phyloP scores from a whole-genome alignment of 2,329 filamentous ascomycete genomes.

The Claviceps sp. region DNA sequence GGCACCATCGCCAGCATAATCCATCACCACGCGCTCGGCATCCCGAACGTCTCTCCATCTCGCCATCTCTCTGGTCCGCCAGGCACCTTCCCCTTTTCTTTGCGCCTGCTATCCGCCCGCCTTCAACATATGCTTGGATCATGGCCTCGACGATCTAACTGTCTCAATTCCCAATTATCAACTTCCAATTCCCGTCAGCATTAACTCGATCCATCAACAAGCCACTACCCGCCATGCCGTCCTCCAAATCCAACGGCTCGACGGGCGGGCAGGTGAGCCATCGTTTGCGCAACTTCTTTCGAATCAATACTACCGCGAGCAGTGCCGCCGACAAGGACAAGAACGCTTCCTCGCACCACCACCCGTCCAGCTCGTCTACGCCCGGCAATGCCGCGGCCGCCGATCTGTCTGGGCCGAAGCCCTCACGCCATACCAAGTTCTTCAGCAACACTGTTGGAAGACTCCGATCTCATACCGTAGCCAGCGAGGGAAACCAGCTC shows the following conservation, averaged over 20 bases:
- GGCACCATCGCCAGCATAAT: not conserved
- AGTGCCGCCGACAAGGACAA: slow-evolving; percentile 24
- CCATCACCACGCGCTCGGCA: not conserved
- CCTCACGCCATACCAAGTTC: slow-evolving; percentile 76
- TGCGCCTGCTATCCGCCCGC: not conserved
- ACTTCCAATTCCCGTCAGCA: not conserved
- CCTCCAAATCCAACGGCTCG: slow-evolving; percentile 38
- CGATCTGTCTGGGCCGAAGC: slow-evolving; percentile 29
- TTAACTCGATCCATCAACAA: not conserved
- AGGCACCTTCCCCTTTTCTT: not conserved
- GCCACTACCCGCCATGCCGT: slow-evolving; percentile 27
- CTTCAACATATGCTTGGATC: slow-evolving; percentile 14
- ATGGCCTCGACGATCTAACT: slow-evolving; percentile 26
- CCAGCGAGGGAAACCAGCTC: slow-evolving; percentile 81
- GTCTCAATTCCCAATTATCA: not conserved
- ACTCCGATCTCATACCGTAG: slow-evolving; percentile 78
- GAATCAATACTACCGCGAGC: slow-evolving; percentile 41
- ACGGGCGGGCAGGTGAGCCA: slow-evolving; percentile 49
- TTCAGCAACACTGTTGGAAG: slow-evolving; percentile 75
- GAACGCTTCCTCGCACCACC: slow-evolving; percentile 2
- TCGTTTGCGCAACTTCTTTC: slow-evolving; percentile 59
- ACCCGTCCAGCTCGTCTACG: slow-evolving; percentile 4
- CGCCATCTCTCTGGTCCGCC: not conserved
- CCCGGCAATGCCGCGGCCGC: slow-evolving; percentile 7
- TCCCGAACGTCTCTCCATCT: not conserved